Evolutionary conservation across 805 yeast species (phyloP), one percentile per base, ranked within the genome.

Genomic region (Kuraishia piskuri): DNA sequence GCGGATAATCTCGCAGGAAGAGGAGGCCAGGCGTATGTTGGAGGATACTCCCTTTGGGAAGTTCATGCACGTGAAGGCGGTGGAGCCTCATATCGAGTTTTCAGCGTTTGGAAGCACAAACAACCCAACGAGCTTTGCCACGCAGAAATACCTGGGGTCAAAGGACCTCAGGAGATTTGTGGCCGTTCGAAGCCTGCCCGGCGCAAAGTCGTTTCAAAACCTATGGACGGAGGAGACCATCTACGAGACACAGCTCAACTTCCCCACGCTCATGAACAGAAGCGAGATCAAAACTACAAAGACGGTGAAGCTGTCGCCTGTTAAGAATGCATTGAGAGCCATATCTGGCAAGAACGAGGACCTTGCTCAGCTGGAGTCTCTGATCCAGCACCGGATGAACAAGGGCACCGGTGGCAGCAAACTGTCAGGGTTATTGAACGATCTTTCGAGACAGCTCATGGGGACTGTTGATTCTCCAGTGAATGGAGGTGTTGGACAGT

Each of bases 381-480:
- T 79, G 70, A 77, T 82, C 50, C 73, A 73, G 59, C 74, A 75
- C 60, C 77, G 81, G 2, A 58, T 77, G 53, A n/a, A 46, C 17
- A 79, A 75, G 58, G 83, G 80, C 25, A 78, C 77, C 60, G 73
- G 74, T 0, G 80, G 76, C 50, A 71, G 68, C 50, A 57, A 62
- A 36, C 40, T 31, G 9, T n/a, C 9, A 12, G 68, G 82, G 0
- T 65, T 78, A 25, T 83, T 84, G 64, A 77, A 78, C 58, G 89
- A 83, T 62, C 69, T 87, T 56, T 83, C 91, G 5, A 74, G 92
- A 66, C 82, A 81, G 61, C 70, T 85, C 53, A 79, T 89, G 2
- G 96, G 96, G 47, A 88, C 96, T 0, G 91, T 90, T 53, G 96
- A 89, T 64, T 82, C 96, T 0, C 96, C 96, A 2, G 92, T 90